Evolutionary conservation across 495 filamentous ascomycete genomes (phyloP).

Genomic region (Podospora anserina): DNA sequence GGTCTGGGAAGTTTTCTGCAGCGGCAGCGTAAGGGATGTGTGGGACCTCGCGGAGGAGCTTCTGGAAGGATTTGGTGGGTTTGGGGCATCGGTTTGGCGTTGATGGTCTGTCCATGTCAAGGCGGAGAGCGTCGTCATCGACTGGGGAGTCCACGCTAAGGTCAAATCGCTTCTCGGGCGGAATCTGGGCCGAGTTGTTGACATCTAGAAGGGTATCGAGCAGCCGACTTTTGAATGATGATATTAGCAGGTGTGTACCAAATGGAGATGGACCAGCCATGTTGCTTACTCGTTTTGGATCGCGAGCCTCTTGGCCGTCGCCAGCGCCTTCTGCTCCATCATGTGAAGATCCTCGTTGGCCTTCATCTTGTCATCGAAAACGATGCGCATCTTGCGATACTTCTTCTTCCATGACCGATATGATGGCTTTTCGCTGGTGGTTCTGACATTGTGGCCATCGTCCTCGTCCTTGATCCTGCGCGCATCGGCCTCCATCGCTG

Average conservation of each 20-base stretch:
- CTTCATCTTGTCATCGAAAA: conserved; percentile 79
- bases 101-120: conserved; percentile 32
- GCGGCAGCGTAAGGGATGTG: conserved; percentile 40
- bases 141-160: conserved; percentile 60
- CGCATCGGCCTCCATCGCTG: conserved; percentile 29
- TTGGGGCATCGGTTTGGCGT: conserved; percentile 27
- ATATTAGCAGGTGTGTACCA: conserved; percentile 2
- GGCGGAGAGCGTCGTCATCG: conserved; percentile 29
- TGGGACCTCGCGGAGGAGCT: conserved; percentile 42
- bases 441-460: conserved; percentile 31
- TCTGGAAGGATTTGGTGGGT: conserved; percentile 37
- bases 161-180: conserved; percentile 67
- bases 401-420: conserved; percentile 72
- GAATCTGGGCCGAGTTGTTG: conserved; percentile 73
- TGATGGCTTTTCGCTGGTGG: conserved; percentile 38
- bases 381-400: conserved; percentile 85
- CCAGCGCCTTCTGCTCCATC: conserved; percentile 72
- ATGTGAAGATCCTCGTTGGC: conserved; percentile 73
- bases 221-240: conserved; percentile 53
- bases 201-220: conserved; percentile 84
- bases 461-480: conserved; percentile 34
- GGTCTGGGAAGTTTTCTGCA: conserved; percentile 36
- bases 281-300: conserved; percentile 70
- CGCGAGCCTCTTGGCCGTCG: conserved; percentile 71
- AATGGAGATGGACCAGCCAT: neutral